A percentile compares a stretch with the other conserved stretches of the same genome.
These are phyloP conservation scores for Corrigiola litoralis DNA, from an alignment of 179 eudicot species.

Conservation along the genomic window DNA sequence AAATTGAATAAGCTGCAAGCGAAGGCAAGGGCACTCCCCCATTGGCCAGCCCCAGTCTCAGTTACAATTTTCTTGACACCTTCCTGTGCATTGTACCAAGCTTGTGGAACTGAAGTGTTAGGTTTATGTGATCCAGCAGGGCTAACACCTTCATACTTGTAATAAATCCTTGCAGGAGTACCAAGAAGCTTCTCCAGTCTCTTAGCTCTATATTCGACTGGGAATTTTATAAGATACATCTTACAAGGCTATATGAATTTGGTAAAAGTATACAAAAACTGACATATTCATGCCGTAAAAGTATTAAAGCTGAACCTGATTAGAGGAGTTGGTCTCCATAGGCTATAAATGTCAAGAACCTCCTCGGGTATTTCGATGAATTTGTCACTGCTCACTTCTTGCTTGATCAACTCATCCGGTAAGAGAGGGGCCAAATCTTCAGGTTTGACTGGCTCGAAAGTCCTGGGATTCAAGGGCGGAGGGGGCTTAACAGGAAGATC, in stretches of 20 bases:
- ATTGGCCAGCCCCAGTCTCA: constrained; percentile 98
- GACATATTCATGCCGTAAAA: background rate
- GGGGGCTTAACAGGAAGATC: constrained; percentile 92
- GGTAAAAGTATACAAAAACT: background rate
- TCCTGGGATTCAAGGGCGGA: constrained; percentile 80
- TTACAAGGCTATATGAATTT: background rate
- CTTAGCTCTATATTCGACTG: constrained; percentile 61
- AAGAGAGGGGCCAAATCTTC: constrained; percentile 76
- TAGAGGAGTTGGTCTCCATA: constrained; percentile 97
- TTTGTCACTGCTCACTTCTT: constrained; percentile 59
- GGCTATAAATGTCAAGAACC: constrained; percentile 68
- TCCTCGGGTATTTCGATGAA: constrained; percentile 86
- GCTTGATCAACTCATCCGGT: constrained; percentile 77
- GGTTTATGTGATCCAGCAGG: constrained; percentile 99
- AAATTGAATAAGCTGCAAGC: constrained; percentile 87
- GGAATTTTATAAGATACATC: constrained; percentile 17
- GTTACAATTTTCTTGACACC: constrained; percentile 89
- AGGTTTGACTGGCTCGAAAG: constrained; percentile 67
- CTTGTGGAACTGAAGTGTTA: constrained; percentile 93
- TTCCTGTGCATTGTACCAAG: constrained; percentile 77
- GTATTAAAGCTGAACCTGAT: constrained; percentile 50
- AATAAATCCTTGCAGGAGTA: constrained; percentile 91
- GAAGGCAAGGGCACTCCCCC: constrained; percentile 96
- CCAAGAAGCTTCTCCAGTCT: constrained; percentile 91
- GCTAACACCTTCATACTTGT: constrained; percentile 95